These are phyloP conservation scores for Malassezia equina DNA, from an alignment of 1,284 basidiomycete species.

Conservation along the genomic window DNA sequence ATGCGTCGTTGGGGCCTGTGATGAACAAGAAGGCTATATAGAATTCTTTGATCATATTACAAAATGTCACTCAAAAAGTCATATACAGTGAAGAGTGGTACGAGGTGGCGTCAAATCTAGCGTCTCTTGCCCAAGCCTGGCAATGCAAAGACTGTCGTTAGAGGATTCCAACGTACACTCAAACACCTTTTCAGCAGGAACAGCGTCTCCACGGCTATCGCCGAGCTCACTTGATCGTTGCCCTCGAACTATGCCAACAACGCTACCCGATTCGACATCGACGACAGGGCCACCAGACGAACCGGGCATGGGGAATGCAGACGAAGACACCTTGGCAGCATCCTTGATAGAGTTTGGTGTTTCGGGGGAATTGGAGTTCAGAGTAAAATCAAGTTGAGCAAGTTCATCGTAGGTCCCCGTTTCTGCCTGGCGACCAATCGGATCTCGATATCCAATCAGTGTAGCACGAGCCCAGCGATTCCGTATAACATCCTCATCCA, in stretches of 20 bases:
- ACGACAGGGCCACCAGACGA: constrained; percentile 65
- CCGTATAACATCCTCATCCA: constrained; percentile 25
- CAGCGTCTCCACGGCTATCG: constrained; percentile 60
- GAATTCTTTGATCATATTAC: not conserved
- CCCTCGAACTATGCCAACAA: constrained; percentile 62
- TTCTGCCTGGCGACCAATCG: constrained; percentile 22
- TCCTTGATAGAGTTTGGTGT: constrained; percentile 28
- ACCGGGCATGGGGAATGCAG: constrained; percentile 56
- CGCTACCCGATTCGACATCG: constrained; percentile 58
- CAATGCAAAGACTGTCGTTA: constrained; percentile 28
- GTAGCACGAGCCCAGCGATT: constrained; percentile 38
- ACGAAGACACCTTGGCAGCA: constrained; percentile 7
- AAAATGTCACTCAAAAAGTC: not conserved
- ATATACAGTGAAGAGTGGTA: not conserved
- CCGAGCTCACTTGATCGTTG: constrained; percentile 55
- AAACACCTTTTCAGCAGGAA: constrained; percentile 60
- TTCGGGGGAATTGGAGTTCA: constrained; percentile 23
- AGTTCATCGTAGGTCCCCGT: constrained; percentile 63
- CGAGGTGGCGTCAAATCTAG: not conserved
- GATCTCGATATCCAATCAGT: constrained; percentile 41
- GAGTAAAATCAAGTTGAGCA: constrained; percentile 52
- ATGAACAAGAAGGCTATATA: constrained; percentile 15
- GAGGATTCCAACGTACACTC: constrained; percentile 46
- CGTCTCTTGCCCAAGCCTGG: constrained; percentile 29
- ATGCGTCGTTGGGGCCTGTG: not conserved